A percentile compares a stretch with the other conserved stretches of the same genome.
Evolutionary conservation across 192 early-diverging fungal species (phyloP).

Genomic region (Mortierella hygrophila): DNA sequence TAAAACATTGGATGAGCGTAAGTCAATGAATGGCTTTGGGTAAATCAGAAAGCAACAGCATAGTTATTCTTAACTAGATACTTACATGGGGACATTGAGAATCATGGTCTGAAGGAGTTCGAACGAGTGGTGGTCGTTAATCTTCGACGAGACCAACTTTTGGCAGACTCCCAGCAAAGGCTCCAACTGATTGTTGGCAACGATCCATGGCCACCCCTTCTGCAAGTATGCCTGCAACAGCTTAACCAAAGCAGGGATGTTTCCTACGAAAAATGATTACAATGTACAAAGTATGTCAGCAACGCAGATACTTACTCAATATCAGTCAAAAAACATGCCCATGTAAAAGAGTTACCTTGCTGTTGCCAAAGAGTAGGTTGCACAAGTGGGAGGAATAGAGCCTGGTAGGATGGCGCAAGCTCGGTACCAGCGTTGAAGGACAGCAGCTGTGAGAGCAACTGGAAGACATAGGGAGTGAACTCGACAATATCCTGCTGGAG

Average conservation of each 20-base stretch:
- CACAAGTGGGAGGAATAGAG: conserved; percentile 82
- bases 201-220: conserved; percentile 77
- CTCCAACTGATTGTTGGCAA: conserved; percentile 77
- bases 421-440: conserved; percentile 73
- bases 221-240: conserved; percentile 89
- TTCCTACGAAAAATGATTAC: conserved; percentile 63
- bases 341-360: conserved; percentile 62
- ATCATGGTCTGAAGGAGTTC: conserved; percentile 84
- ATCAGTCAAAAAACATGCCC: neutral
- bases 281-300: neutral
- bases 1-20: conserved; percentile 42
- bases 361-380: conserved; percentile 90
- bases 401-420: conserved; percentile 81
- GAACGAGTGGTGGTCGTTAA: conserved; percentile 91
- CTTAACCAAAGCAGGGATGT: conserved; percentile 94
- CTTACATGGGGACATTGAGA: conserved; percentile 79
- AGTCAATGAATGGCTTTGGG: conserved; percentile 53
- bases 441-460: conserved; percentile 92
- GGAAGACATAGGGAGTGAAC: conserved; percentile 98
- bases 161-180: conserved; percentile 95
- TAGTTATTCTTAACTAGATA: conserved; percentile 53
- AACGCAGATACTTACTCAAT: neutral
- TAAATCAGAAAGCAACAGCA: conserved; percentile 47
- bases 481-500: conserved; percentile 86
- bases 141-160: conserved; percentile 86